These are phyloP conservation scores for Margaritispora aquatica DNA, from an alignment of 495 filamentous ascomycete species.

Conservation along the genomic window DNA sequence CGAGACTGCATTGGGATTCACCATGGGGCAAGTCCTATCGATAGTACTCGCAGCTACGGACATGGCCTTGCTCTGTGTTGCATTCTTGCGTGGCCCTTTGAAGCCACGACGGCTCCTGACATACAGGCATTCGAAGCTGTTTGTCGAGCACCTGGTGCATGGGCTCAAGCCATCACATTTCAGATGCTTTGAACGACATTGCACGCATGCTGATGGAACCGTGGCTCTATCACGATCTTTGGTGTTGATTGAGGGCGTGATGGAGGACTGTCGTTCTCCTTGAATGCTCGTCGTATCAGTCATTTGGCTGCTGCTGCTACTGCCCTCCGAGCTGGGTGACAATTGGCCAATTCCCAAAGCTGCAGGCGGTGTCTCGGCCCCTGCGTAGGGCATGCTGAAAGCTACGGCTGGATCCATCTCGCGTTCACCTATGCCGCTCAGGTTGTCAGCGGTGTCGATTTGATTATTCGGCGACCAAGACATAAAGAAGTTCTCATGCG, in stretches of 20 bases:
- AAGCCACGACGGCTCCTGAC: slow-evolving; percentile 21
- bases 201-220: slow-evolving; percentile 22
- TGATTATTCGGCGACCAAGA: background rate
- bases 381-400: background rate
- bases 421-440: too few relatives aligned
- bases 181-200: slow-evolving; percentile 22
- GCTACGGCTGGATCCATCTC: background rate
- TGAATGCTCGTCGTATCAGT: slow-evolving; percentile 6
- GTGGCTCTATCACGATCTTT: slow-evolving; percentile 17
- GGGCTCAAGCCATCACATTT: slow-evolving; percentile 24
- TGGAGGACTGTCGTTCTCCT: slow-evolving; percentile 9
- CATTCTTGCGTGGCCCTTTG: slow-evolving; percentile 23
- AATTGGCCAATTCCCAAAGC: background rate
- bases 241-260: background rate
- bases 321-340: slow-evolving; percentile 15
- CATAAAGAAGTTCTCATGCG: background rate
- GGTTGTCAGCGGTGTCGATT: background rate
- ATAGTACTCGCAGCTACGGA: slow-evolving; percentile 1
- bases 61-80: slow-evolving; percentile 7
- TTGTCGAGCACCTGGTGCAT: slow-evolving; percentile 20
- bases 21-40: slow-evolving; percentile 12
- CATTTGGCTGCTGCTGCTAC: background rate
- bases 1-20: slow-evolving; percentile 8
- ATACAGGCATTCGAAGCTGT: slow-evolving; percentile 22
- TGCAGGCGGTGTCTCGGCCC: background rate